A percentile compares a stretch with the other conserved stretches of the same genome.
phyloP scores from a whole-genome alignment of 495 filamentous ascomycete genomes.

The Niebla homalea region DNA sequence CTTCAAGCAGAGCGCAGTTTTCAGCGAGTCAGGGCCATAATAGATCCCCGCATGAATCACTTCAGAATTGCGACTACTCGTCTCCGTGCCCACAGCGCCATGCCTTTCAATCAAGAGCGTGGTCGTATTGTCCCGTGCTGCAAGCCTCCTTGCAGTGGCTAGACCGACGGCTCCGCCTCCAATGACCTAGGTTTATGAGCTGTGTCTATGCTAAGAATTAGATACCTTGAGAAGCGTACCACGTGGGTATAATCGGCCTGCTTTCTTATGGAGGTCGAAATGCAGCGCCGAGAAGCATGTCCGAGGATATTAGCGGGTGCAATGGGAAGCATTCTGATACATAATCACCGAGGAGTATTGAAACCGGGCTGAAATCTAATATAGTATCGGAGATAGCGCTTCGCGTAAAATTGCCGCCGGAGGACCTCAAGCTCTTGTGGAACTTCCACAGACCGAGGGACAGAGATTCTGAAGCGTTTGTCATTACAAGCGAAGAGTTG shows the following conservation, averaged over 20 bases:
- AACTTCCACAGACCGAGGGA: neutral
- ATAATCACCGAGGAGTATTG: too few relatives aligned
- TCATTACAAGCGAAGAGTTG: slow-evolving; percentile 12
- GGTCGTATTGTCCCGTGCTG: slow-evolving; percentile 43
- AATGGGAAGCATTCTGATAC: neutral
- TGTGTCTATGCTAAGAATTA: neutral
- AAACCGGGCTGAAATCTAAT: too few relatives aligned
- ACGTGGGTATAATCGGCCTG: slow-evolving; percentile 4
- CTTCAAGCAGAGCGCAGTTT: slow-evolving; percentile 68
- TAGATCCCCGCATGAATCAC: slow-evolving; percentile 95
- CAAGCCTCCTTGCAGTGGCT: slow-evolving; percentile 68
- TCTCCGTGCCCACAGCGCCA: slow-evolving; percentile 69
- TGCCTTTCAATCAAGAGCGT: slow-evolving; percentile 81
- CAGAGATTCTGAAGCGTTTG: neutral
- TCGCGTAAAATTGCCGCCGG: slow-evolving; percentile 1
- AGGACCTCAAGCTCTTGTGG: neutral
- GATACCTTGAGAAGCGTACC: neutral
- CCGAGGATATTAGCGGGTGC: neutral
- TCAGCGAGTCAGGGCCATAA: slow-evolving; percentile 64
- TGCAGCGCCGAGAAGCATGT: neutral
- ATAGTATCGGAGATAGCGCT: neutral
- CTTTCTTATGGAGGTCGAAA: neutral
- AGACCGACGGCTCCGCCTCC: slow-evolving; percentile 87
- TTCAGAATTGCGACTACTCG: slow-evolving; percentile 86
- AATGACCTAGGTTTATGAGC: slow-evolving; percentile 47